phyloP scores from a whole-genome alignment of 768 basidiomycete genomes.

The Krasilnikovozyma curviuscula region DNA sequence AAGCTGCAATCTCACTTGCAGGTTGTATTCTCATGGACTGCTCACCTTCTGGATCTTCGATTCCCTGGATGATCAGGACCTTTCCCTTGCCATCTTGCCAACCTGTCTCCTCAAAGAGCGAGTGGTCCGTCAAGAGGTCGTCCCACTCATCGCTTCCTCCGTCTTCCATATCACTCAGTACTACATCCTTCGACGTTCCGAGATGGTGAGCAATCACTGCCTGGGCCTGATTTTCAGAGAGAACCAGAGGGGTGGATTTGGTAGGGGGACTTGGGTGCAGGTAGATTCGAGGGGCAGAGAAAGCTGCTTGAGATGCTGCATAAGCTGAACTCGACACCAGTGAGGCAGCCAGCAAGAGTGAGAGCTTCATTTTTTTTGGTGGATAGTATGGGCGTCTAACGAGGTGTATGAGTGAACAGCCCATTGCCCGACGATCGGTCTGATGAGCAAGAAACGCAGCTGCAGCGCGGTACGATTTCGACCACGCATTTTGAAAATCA shows the following conservation, averaged over 20 bases:
- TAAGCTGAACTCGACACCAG: not conserved
- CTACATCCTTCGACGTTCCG: constrained; percentile 47
- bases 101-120: constrained; percentile 36
- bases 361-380: no score
- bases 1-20: no score
- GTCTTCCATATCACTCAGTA: constrained; percentile 20
- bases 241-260: constrained; percentile 25
- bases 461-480: no score
- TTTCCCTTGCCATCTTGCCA: constrained; percentile 36
- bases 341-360: constrained; percentile 3
- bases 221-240: constrained; percentile 39
- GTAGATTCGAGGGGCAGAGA: constrained; percentile 31
- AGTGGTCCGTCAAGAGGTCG: constrained; percentile 27
- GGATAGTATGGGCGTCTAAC: no score
- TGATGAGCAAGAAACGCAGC: no score
- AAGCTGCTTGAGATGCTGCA: constrained; percentile 2
- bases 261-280: constrained; percentile 32
- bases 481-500: no score
- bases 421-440: no score
- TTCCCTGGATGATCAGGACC: constrained; percentile 31
- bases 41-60: constrained; percentile 5
- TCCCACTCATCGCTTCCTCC: constrained; percentile 23
- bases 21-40: no score
- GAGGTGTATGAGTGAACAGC: no score
- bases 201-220: constrained; percentile 48